Evolutionary conservation across 306 rosid genomes (phyloP).

Genomic region (Styphnolobium japonicum): DNA sequence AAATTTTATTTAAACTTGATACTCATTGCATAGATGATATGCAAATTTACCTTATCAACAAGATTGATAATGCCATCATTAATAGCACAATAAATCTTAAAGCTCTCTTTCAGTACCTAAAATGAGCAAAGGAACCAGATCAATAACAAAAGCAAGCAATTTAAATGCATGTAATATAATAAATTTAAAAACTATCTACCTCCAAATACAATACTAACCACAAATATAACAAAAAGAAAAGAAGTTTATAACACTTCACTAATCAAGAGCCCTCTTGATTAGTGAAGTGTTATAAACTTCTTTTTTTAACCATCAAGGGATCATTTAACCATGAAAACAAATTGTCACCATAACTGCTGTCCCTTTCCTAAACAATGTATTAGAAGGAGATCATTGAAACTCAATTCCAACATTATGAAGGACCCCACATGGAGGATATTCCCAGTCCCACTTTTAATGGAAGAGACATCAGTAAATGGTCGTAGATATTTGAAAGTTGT

Average conservation of each 20-base stretch:
- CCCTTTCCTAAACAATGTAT: background rate
- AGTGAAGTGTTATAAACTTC: no score
- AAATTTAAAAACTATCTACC: background rate
- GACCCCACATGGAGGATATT: background rate
- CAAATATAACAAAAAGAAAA: background rate
- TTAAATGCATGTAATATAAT: background rate
- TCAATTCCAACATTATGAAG: background rate
- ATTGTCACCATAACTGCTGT: background rate
- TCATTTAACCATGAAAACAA: background rate
- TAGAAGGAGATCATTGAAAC: background rate
- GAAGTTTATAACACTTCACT: background rate
- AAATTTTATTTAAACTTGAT: background rate
- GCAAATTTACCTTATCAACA: slow-evolving; percentile 80
- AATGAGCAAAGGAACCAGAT: slow-evolving; percentile 32
- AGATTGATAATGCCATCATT: slow-evolving; percentile 99
- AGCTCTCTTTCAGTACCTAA: slow-evolving; percentile 99
- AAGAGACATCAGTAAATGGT: background rate
- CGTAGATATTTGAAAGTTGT: background rate
- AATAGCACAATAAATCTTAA: slow-evolving; percentile 73
- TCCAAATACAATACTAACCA: background rate
- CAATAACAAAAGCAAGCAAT: background rate
- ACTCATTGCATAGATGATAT: background rate
- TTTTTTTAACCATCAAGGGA: no score
- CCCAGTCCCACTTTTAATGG: background rate
- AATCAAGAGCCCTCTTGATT: no score